A percentile compares a stretch with the other conserved stretches of the same genome.
These are phyloP conservation scores for Melampsora larici-populina DNA, from an alignment of 1,284 basidiomycete genomes.

Conservation along the genomic window DNA sequence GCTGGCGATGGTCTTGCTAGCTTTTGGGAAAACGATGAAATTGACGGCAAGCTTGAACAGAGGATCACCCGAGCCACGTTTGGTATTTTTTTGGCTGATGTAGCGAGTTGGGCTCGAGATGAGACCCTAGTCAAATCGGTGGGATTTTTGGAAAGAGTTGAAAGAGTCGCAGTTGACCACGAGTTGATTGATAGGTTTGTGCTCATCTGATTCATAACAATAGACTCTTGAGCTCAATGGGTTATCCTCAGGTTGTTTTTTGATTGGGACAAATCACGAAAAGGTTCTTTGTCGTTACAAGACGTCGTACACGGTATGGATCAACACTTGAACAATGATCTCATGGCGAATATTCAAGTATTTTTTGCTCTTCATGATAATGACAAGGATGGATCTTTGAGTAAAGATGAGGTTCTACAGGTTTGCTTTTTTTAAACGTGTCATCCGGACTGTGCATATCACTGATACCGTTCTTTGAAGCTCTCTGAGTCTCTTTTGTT, in stretches of 20 bases:
- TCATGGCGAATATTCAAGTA: slow-evolving; percentile 98
- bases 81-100: slow-evolving; percentile 81
- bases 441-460: background rate
- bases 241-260: slow-evolving; percentile 72
- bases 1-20: slow-evolving; percentile 39
- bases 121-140: slow-evolving; percentile 83
- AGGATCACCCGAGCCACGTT: slow-evolving; percentile 84
- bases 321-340: slow-evolving; percentile 87
- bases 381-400: slow-evolving; percentile 87
- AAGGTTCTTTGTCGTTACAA: slow-evolving; percentile 68
- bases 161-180: slow-evolving; percentile 74
- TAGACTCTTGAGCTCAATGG: slow-evolving; percentile 21
- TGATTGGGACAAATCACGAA: slow-evolving; percentile 78
- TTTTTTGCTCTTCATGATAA: slow-evolving; percentile 96
- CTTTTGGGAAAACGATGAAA: slow-evolving; percentile 53
- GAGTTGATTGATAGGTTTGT: slow-evolving; percentile 61
- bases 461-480: slow-evolving; percentile 17
- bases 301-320: slow-evolving; percentile 86
- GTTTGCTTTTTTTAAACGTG: slow-evolving; percentile 82
- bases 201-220: background rate
- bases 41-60: slow-evolving; percentile 78
- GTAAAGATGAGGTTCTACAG: slow-evolving; percentile 87
- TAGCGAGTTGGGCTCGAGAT: slow-evolving; percentile 92
- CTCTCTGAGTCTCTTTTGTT: slow-evolving; percentile 61
- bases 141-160: slow-evolving; percentile 77